These are phyloP conservation scores for Fusarium falciforme DNA, from an alignment of 2,329 filamentous ascomycete genomes.

Conservation along the genomic window DNA sequence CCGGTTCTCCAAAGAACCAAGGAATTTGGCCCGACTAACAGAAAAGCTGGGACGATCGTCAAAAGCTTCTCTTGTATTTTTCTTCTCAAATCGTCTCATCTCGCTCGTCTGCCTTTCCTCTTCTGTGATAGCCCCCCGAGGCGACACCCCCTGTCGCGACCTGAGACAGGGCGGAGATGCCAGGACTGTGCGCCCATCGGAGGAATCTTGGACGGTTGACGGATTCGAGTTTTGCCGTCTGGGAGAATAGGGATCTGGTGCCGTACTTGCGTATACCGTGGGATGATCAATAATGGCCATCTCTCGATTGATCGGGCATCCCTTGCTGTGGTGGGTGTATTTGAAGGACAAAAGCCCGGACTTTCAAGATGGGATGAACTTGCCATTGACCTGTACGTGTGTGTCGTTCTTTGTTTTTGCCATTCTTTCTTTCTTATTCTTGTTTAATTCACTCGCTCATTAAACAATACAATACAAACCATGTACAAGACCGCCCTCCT, in stretches of 20 bases:
- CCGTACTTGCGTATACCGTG: constrained; percentile 3
- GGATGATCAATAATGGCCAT: constrained; percentile 7
- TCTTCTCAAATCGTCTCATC: constrained; percentile 16
- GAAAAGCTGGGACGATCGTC: constrained; percentile 6
- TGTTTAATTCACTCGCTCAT: constrained; percentile 13
- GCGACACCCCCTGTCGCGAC: constrained; percentile 31
- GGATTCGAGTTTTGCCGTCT: constrained; percentile 39
- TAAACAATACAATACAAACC: not conserved
- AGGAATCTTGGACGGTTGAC: constrained; percentile 21
- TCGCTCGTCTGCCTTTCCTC: not conserved
- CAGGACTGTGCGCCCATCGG: constrained; percentile 9
- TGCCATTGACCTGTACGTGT: constrained; percentile 7
- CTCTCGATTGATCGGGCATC: constrained; percentile 4
- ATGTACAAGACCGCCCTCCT: constrained; percentile 41
- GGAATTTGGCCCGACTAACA: not conserved
- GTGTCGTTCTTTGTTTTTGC: constrained; percentile 9
- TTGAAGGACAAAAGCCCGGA: constrained; percentile 10
- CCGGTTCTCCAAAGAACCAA: not conserved
- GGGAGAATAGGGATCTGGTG: constrained; percentile 7
- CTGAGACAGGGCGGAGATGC: constrained; percentile 43
- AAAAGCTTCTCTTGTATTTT: constrained; percentile 2
- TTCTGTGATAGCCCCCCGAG: not conserved
- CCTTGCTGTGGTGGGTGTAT: constrained; percentile 7
- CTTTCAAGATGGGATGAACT: not conserved
- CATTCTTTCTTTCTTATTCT: constrained; percentile 6